phyloP scores from a whole-genome alignment of 2,329 filamentous ascomycete genomes.

The Calonectria naviculata region DNA sequence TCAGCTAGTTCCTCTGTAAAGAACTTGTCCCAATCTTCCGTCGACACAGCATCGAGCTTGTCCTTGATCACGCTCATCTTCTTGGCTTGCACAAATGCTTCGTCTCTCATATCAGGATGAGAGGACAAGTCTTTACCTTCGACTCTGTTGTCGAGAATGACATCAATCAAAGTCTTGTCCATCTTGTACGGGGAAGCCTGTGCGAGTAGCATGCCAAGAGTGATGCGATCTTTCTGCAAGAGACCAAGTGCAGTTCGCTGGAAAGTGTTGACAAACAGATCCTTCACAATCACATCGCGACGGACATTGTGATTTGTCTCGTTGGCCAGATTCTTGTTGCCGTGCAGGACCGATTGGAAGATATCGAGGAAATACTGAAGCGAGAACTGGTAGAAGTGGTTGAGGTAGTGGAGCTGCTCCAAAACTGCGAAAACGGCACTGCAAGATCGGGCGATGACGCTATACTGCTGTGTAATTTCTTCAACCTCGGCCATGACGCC shows the following conservation, averaged over 20 bases:
- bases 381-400: constrained; percentile 99
- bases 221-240: constrained; percentile 93
- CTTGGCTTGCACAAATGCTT: constrained; percentile 75
- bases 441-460: constrained; percentile 91
- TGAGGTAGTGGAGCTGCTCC: constrained; percentile 97
- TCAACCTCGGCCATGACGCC: constrained; percentile 99
- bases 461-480: constrained; percentile 93
- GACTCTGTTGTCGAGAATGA: constrained; percentile 82
- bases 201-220: constrained; percentile 92
- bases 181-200: constrained; percentile 97
- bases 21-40: constrained; percentile 83
- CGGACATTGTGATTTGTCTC: constrained; percentile 82
- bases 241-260: constrained; percentile 93
- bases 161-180: constrained; percentile 90
- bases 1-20: constrained; percentile 88
- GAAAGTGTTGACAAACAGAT: constrained; percentile 92
- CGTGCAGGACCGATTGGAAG: constrained; percentile 90
- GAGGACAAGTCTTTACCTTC: constrained; percentile 84
- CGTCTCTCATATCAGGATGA: constrained; percentile 70
- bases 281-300: constrained; percentile 89
- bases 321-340: constrained; percentile 77
- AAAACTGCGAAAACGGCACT: constrained; percentile 97
- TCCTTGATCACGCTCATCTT: constrained; percentile 81
- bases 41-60: constrained; percentile 70
- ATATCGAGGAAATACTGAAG: constrained; percentile 98